phyloP scores from a whole-genome alignment of 345 rosid species.

The Physaria fendleri region DNA sequence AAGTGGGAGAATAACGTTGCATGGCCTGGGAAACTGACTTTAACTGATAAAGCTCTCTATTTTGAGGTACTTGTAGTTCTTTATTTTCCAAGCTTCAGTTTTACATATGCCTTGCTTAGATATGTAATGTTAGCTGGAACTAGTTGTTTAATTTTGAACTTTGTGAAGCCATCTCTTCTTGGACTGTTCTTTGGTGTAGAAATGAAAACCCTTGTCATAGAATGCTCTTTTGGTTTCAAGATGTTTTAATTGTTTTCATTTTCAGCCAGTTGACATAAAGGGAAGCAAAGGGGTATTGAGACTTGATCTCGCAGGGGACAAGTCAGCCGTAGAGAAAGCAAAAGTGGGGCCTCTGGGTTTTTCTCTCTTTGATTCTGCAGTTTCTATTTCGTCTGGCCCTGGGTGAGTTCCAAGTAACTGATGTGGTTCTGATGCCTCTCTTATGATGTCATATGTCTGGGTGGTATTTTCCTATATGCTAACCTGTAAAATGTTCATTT shows the following conservation, averaged over 20 bases:
- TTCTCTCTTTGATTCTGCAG: slow-evolving; percentile 78
- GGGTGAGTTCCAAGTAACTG: slow-evolving; percentile 47
- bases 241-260: slow-evolving; percentile 6
- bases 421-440: not conserved
- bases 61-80: slow-evolving; percentile 58
- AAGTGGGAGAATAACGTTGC: slow-evolving; percentile 91
- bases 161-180: not conserved
- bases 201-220: not conserved
- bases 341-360: slow-evolving; percentile 94
- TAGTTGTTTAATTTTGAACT: not conserved
- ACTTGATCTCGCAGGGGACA: slow-evolving; percentile 61
- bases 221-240: not conserved
- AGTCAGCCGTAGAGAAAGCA: slow-evolving; percentile 56
- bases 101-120: not conserved
- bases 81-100: not conserved
- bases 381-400: slow-evolving; percentile 59
- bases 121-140: slow-evolving; percentile 1
- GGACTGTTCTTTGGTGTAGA: not conserved
- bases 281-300: slow-evolving; percentile 52
- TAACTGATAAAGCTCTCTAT: slow-evolving; percentile 85
- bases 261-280: slow-evolving; percentile 57
- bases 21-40: slow-evolving; percentile 88
- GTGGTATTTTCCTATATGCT: not conserved
- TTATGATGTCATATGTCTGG: not conserved
- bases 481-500: slow-evolving; percentile 24